phyloP scores from a whole-genome alignment of 1,139 yeast genomes.

The Suhomyces terraborum region DNA sequence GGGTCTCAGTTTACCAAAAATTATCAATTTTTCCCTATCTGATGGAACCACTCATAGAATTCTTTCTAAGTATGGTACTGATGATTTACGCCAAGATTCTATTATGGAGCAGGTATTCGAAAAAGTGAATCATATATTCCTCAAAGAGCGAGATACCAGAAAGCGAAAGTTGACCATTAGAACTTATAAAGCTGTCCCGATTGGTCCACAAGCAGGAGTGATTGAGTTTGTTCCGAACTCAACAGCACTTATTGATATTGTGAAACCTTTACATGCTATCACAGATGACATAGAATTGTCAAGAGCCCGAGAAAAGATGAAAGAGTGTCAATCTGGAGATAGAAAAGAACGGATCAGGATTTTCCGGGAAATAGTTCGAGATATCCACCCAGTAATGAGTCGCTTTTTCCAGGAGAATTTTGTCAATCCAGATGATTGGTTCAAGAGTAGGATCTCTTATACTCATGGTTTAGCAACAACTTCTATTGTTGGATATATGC shows the following conservation, averaged over 20 bases:
- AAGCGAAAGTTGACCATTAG: conserved; percentile 62
- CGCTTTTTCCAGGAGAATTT: conserved; percentile 73
- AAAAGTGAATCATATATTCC: conserved; percentile 75
- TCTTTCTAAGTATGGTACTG: conserved; percentile 81
- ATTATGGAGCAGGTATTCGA: conserved; percentile 97
- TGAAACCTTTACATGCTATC: conserved; percentile 58
- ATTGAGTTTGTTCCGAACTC: conserved; percentile 89
- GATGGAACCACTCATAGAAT: conserved; percentile 61
- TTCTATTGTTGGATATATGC: conserved; percentile 81
- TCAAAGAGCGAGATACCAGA: conserved; percentile 56
- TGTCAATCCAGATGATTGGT: conserved; percentile 72
- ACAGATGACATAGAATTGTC: conserved; percentile 50
- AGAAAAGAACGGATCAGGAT: conserved; percentile 49
- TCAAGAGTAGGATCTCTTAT: conserved; percentile 61
- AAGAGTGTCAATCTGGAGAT: conserved; percentile 51
- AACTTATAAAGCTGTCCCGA: conserved; percentile 87
- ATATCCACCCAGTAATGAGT: conserved; percentile 67
- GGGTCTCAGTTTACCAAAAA: conserved; percentile 87
- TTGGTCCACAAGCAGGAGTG: conserved; percentile 85
- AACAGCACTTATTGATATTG: conserved; percentile 65
- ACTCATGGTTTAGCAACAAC: conserved; percentile 81
- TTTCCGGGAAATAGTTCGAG: conserved; percentile 51
- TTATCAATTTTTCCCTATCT: conserved; percentile 54
- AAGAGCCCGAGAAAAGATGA: conserved; percentile 69
- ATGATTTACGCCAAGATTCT: conserved; percentile 92